phyloP scores from a whole-genome alignment of 2,329 filamentous ascomycete genomes.

The Neonectria magnoliae region DNA sequence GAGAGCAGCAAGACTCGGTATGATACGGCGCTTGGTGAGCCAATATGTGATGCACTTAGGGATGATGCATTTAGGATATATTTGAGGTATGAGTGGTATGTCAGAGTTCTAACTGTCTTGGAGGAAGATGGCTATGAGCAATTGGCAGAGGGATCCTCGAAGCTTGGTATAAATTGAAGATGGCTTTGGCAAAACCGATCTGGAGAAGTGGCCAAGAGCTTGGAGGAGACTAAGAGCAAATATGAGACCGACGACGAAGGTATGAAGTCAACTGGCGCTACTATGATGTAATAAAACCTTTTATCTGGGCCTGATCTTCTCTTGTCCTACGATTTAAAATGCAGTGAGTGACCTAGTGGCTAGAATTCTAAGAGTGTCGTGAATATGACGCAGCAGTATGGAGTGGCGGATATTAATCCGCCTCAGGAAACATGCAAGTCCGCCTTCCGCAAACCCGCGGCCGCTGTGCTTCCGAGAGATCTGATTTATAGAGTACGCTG shows the following conservation, averaged over 20 bases:
- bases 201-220: too few relatives aligned
- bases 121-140: background rate
- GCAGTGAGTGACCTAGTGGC: background rate
- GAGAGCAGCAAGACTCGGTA: background rate
- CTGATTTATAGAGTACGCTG: background rate
- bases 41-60: background rate
- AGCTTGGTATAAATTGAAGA: background rate
- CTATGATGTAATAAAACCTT: background rate
- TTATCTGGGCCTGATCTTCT: background rate
- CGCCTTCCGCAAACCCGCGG: background rate
- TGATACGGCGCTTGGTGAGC: background rate
- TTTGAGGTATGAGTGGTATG: background rate
- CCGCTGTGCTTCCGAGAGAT: background rate
- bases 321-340: background rate
- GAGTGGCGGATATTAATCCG: background rate
- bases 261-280: background rate
- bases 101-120: background rate
- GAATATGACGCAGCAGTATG: background rate
- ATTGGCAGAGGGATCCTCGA: background rate
- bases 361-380: background rate
- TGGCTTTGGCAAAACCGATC: background rate
- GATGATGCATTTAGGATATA: rapidly evolving
- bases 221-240: background rate
- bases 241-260: background rate
- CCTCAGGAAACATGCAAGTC: background rate